Base-by-base conservation (phyloP, 1,139 yeast species). In the Protomyces macrosporus region DNA sequence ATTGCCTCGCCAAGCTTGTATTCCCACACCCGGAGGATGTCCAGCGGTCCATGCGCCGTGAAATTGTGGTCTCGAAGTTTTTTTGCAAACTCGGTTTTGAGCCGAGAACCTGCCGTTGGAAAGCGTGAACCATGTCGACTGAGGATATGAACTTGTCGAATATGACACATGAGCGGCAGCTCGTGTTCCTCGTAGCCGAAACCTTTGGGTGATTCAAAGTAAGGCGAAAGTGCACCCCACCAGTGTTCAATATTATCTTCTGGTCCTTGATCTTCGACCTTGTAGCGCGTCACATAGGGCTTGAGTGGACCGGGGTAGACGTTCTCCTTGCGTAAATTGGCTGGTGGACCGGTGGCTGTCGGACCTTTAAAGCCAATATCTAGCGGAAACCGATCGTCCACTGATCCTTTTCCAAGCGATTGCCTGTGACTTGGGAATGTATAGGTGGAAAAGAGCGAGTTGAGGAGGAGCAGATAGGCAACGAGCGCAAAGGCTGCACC, bases 181-280 rank as follows among this genome's bases (percentile, higher is more conserved):
- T 58, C 48, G n/a, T 16, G 32, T 30, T 60, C 59, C 33, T 53
- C 40, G n/a, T 45, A 45, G 30, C 63, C 63, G 16, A 53, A 60
- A 6, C 62, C 62, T 7, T 35, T 12, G 35, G 45, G 59, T 10
- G 58, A 45, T 4, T 45, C 40, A 48, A 54, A 53, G 54, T 60
- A 60, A n/a, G 63, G 63, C 39, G 54, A 52, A 39, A 60, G 23
- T 2, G 58, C 32, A 6, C 59, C 63, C 63, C 63, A 60, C 30
- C 33, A 34, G 32, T 60, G 62, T 52, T 58, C 56, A 9, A 58
- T 52, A 10, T 39, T 58, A 1, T 58, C 62, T 3, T 35, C 40
- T 10, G 51, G 52, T 23, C 9, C 32, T 23, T 58, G 62, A n/a
- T 56, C 62, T 9, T 39, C 53, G 16, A 58, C 52, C 10, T 33